These are phyloP conservation scores for Cairneyella variabilis DNA, from an alignment of 495 filamentous ascomycete species.

Conservation along the genomic window DNA sequence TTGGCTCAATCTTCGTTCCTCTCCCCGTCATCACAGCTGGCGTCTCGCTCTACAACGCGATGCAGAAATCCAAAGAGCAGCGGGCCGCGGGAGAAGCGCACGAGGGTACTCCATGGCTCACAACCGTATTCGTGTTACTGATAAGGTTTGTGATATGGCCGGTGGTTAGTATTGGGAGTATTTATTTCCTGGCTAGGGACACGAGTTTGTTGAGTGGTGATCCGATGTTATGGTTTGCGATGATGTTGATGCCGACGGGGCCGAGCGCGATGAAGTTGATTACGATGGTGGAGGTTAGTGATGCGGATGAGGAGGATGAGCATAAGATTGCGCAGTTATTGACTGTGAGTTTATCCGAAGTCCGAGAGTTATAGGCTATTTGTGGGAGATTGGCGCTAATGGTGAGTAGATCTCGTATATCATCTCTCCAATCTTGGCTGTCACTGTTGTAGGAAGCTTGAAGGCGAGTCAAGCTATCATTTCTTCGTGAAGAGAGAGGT, in stretches of 20 bases:
- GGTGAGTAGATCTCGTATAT: conserved; percentile 24
- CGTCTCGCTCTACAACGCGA: conserved; percentile 54
- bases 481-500: no score
- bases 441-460: conserved; percentile 33
- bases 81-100: conserved; percentile 42
- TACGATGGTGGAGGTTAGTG: conserved; percentile 62
- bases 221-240: conserved; percentile 70
- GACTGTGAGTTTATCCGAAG: conserved; percentile 30
- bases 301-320: conserved; percentile 54
- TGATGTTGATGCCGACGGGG: conserved; percentile 77
- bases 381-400: background rate
- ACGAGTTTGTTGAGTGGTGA: conserved; percentile 56
- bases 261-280: conserved; percentile 68
- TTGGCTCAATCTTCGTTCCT: conserved; percentile 67
- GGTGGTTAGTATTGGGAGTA: conserved; percentile 48
- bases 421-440: conserved; percentile 31
- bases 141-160: conserved; percentile 68
- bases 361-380: background rate
- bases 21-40: conserved; percentile 73
- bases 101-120: conserved; percentile 42
- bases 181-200: conserved; percentile 58
- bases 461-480: conserved; percentile 25
- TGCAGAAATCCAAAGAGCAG: conserved; percentile 51
- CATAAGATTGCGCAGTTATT: conserved; percentile 68
- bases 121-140: conserved; percentile 50